These are phyloP conservation scores for Gymnopilus junonius DNA, from an alignment of 768 basidiomycete species.

Conservation along the genomic window DNA sequence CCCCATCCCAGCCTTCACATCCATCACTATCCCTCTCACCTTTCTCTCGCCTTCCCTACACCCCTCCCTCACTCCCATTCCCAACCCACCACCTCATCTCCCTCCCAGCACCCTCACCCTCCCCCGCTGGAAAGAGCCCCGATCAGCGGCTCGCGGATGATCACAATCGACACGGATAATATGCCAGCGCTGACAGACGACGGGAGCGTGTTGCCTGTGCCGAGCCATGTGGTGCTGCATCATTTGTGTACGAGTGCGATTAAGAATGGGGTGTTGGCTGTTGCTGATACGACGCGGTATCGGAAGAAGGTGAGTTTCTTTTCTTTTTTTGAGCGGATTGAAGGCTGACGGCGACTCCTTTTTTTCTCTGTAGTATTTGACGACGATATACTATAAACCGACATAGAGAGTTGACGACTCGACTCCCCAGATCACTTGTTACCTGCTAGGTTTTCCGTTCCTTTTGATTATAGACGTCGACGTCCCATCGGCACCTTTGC, in stretches of 20 bases:
- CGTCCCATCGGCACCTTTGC: no score
- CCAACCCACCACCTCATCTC: neutral
- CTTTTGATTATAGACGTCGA: no score
- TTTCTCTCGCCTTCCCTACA: no score
- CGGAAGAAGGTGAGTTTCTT: conserved; percentile 74
- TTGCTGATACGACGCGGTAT: conserved; percentile 91
- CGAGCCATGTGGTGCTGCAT: conserved; percentile 92
- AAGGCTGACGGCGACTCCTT: no score
- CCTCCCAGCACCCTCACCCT: conserved; percentile 1
- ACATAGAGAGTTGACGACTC: neutral
- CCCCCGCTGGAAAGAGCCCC: conserved; percentile 12
- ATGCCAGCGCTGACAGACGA: conserved; percentile 76
- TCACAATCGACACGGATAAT: conserved; percentile 38
- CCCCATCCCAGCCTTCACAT: neutral
- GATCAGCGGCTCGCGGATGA: conserved; percentile 31
- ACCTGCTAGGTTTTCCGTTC: no score
- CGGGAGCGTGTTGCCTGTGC: conserved; percentile 88
- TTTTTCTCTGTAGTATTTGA: conserved; percentile 68
- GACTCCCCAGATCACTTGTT: no score
- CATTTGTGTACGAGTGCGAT: conserved; percentile 97
- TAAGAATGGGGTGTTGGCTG: conserved; percentile 89
- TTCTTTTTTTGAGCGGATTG: neutral
- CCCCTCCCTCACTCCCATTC: no score
- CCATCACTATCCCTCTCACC: neutral
- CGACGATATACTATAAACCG: conserved; percentile 63